phyloP scores from a whole-genome alignment of 2,329 filamentous ascomycete species.

The Emergomyces pasteurianus region DNA sequence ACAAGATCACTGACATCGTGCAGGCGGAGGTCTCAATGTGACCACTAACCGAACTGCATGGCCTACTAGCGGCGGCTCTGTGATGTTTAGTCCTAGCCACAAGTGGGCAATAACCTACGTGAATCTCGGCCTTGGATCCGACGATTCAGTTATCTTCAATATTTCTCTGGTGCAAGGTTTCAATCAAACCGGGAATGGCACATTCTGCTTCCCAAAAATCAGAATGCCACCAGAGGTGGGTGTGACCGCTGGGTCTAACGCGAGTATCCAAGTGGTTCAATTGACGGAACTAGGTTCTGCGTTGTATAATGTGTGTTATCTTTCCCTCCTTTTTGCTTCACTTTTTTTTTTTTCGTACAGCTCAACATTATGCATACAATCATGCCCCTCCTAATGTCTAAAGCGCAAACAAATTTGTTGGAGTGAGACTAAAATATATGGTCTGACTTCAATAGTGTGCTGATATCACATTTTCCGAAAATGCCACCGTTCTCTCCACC shows the following conservation, averaged over 20 bases:
- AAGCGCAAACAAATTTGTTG: not conserved
- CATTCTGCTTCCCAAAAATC: conserved; percentile 34
- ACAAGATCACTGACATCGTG: not conserved
- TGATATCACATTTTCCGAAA: conserved; percentile 31
- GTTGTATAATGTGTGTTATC: conserved; percentile 36
- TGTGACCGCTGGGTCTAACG: conserved; percentile 28
- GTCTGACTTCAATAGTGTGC: conserved; percentile 24
- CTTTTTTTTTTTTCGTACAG: not conserved
- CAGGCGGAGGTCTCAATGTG: conserved; percentile 30
- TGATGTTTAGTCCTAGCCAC: conserved; percentile 32
- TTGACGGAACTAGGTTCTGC: conserved; percentile 28
- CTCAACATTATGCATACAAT: not conserved
- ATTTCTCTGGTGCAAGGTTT: conserved; percentile 32
- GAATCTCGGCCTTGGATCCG: conserved; percentile 33
- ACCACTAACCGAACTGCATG: conserved; percentile 36
- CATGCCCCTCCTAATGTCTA: not conserved
- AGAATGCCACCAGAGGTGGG: conserved; percentile 18
- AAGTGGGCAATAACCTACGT: conserved; percentile 35
- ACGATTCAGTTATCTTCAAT: conserved; percentile 33
- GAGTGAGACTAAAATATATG: not conserved
- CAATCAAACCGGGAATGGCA: conserved; percentile 38
- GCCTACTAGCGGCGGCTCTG: conserved; percentile 33
- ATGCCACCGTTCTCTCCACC: conserved; percentile 24
- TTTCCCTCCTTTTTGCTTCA: not conserved
- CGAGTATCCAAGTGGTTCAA: conserved; percentile 36